These are phyloP conservation scores for Aspergillus japonicus DNA, from an alignment of 2,329 filamentous ascomycete genomes.

Conservation along the genomic window DNA sequence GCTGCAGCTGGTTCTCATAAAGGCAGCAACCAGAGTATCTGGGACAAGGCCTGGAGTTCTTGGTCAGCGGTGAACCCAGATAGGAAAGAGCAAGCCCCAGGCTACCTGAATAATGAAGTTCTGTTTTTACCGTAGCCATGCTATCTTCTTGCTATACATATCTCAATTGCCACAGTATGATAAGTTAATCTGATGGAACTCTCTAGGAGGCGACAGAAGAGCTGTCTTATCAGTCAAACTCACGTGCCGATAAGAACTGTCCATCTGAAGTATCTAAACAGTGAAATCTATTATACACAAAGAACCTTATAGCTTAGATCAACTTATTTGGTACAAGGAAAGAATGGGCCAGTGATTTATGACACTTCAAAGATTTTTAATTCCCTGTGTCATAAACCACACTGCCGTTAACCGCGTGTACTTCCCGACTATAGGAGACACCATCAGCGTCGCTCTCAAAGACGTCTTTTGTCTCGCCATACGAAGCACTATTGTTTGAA, in stretches of 20 bases:
- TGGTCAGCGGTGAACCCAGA: neutral
- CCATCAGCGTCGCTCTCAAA: slow-evolving; percentile 27
- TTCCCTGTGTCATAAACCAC: slow-evolving; percentile 21
- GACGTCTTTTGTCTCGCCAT: slow-evolving; percentile 28
- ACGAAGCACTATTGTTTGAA: slow-evolving; percentile 22
- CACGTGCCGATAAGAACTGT: slow-evolving; percentile 20
- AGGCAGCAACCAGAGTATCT: slow-evolving; percentile 23
- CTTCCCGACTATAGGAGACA: slow-evolving; percentile 21
- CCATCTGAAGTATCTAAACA: neutral
- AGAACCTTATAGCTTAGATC: no score
- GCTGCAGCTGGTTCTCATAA: slow-evolving; percentile 18
- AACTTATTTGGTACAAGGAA: neutral
- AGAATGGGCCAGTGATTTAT: neutral
- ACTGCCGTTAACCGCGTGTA: slow-evolving; percentile 28
- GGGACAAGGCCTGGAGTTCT: slow-evolving; percentile 22
- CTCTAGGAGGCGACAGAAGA: neutral
- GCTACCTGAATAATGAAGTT: slow-evolving; percentile 16
- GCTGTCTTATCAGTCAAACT: slow-evolving; percentile 13
- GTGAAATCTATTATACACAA: no score
- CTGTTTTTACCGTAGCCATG: slow-evolving; percentile 18
- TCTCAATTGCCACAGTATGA: slow-evolving; percentile 3
- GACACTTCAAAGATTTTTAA: neutral
- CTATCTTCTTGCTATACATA: slow-evolving; percentile 5
- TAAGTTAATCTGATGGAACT: neutral
- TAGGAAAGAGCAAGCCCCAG: neutral